Conservation (phyloP, 1,284 basidiomycete genomes). For the Cryptococcus neoformans region DNA sequence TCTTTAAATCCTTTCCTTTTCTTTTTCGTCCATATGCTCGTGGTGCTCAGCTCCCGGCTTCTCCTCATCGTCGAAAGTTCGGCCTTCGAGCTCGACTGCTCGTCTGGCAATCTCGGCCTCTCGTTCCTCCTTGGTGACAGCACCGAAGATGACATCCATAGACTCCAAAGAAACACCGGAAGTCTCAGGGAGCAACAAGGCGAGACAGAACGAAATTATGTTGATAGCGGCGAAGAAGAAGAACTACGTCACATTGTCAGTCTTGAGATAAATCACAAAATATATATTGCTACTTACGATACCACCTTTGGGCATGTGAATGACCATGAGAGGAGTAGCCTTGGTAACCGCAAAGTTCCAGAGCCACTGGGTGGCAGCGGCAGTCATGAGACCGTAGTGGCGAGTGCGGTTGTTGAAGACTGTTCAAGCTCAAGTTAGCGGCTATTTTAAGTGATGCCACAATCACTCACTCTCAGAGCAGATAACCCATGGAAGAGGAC, state of each 20-base stretch:
- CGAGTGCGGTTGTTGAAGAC: conserved; percentile 76
- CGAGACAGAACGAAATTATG: conserved; percentile 46
- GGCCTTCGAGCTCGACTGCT: conserved; percentile 13
- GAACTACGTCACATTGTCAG: conserved; percentile 21
- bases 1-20: too few relatives aligned
- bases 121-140: conserved; percentile 60
- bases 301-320: conserved; percentile 43
- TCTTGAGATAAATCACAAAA: background rate
- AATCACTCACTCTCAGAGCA: conserved; percentile 56
- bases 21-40: background rate
- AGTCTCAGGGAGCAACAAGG: conserved; percentile 60
- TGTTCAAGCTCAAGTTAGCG: background rate
- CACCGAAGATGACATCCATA: conserved; percentile 74
- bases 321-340: conserved; percentile 64
- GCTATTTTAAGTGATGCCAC: background rate
- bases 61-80: conserved; percentile 15
- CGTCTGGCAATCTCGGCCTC: conserved; percentile 54
- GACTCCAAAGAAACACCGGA: conserved; percentile 56
- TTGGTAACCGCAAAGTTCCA: conserved; percentile 74
- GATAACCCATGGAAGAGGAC: conserved; percentile 39
- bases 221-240: conserved; percentile 48
- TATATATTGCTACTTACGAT: conserved; percentile 14
- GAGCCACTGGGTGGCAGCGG: conserved; percentile 68
- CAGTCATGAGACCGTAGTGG: conserved; percentile 69
- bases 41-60: conserved; percentile 3